Base-by-base conservation (phyloP, 306 rosid species). In the Sesbania bispinosa region DNA sequence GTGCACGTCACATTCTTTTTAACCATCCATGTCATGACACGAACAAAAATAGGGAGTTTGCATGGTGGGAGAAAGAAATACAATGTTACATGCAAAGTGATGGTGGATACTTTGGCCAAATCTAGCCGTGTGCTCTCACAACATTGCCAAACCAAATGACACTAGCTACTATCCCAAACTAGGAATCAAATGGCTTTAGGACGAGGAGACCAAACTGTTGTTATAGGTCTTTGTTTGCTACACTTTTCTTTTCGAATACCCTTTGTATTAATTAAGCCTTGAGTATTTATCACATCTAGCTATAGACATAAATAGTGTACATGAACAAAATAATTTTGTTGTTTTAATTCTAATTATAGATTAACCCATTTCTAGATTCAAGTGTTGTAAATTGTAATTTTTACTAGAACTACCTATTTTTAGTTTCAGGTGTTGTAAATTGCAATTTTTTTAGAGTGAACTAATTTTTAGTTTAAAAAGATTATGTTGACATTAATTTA, bases 81-180 rank as follows among this genome's bases (percentile, higher is more conserved):
- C 18, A 68, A 26, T 0, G 82, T 78, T 10, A 10, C 27, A 0
- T 88, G 88, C 26, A 48, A 52, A 23, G 19, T 83, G 10, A 79
- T 26, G 19, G 82, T 80, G 71, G 83, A 85, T 46, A 29, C 75
- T 2, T 76, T 85, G 78, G 79, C 65, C 8, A 62, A 75, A 53
- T 68, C 35, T 8, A 58, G 74, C 16, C 55, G 75, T 1, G 16
- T 85, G 43, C 36, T 85, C 32, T 77, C 79, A 0, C 81, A 80
- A 48, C 62, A 69, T 39, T 82, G 89, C 24, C 48, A 33, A 19
- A 80, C 76, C 2, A 11, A 55, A 51, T 42, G 29, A 10, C 72
- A 8, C 54, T 30, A 51, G 14, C 33, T 38, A n/a, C 16, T 2
- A n/a, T n/a, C n/a, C 29, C 55, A 20, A 18, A 27, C n/a, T n/a